Evolutionary conservation across 164 flowering plant species (phyloP), one percentile per base, ranked within the genome.

Genomic region (Nelumbo lutea): DNA sequence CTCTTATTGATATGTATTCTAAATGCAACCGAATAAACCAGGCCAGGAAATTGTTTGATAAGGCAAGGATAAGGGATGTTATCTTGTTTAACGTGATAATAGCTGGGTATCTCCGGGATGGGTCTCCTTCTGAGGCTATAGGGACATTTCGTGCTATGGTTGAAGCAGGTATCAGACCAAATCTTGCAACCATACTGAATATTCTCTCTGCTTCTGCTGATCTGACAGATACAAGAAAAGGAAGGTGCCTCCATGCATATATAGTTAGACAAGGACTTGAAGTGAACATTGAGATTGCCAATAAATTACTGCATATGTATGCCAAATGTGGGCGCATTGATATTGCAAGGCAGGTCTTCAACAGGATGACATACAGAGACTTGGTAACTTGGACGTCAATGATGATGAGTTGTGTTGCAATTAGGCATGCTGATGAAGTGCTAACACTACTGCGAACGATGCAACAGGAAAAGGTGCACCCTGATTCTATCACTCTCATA

Each of bases 351-450:
- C 46, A 39, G 45, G 64, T 88, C 66, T 86, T 90, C 64, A 58
- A 79, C 50, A 52, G 63, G 68, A 75, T 84, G 61, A 71, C 65
- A 55, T 7, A 62, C 43, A 86, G 69, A 76, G 90, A 88, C 73
- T 61, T 78, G 73, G 84, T 85, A 1, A 80, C 88, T 2, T 88
- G 86, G 87, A 83, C 89, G 56, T 81, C 88, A 40, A 73, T 88
- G 82, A 86, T 88, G 80, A 80, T 74, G 75, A 80, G 84, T 58
- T 81, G 74, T 71, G 79, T 76, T 52, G 56, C 59, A 51, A 71
- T 74, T 47, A 85, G 80, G 56, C 72, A 74, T 67, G 75, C 81
- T 59, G 75, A 80, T 69, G 82, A 83, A 81, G 82, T 82, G 43
- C 61, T 84, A 51, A 42, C 59, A 13, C 57, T 88, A 74, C 84